Evolutionary conservation across 2,329 filamentous ascomycete species (phyloP), one percentile per base, ranked within the genome.

Genomic region (Calonectria honghensis): DNA sequence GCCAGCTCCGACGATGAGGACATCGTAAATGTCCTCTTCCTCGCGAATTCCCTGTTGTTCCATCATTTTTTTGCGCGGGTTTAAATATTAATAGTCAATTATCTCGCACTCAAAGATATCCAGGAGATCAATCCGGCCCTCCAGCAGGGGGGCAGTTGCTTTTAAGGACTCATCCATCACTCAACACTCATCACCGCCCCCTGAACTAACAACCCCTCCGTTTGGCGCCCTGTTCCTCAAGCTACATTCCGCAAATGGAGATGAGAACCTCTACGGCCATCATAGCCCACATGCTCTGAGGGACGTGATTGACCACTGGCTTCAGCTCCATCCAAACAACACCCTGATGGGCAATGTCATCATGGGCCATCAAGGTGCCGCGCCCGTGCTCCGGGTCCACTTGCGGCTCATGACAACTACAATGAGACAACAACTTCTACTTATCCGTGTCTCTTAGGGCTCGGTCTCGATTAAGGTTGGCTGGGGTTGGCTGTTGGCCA

Each of bases 1-100:
- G 0, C 95, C 94, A 9, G 92, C 94, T 11, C 94, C 94, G 51
- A 96, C 86, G 81, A 95, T 93, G 73, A 95, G 85, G 10, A 96
- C 91, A 81, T 96, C 93, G 83, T 91, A 89, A 64, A 91, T 76
- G 0, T 86, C 85, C 24, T 83, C 80, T 73, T 83, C 81, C 0
- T 72, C 68, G 2, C 61, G 66, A 1, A 79, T 52, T 16, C 29
- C 31, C 3, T 64, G 31, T 9, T 29, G 16, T 4, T 59, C 31
- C 70, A 74, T 76, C 32, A 29, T 69, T 24, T 65, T 65, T 24
- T 50, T 24, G 20, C 6, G 20, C 13, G 24, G 14, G 24, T 16
- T 24, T 35, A 20, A 35, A 31, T 41, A 35, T 18, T 16, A 24
- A 35, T 0, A 48, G 27, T 18, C 59, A 64, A 48, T 64, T 64